phyloP scores from a whole-genome alignment of 1,284 basidiomycete genomes.

The Cutaneotrichosporon dermatis region DNA sequence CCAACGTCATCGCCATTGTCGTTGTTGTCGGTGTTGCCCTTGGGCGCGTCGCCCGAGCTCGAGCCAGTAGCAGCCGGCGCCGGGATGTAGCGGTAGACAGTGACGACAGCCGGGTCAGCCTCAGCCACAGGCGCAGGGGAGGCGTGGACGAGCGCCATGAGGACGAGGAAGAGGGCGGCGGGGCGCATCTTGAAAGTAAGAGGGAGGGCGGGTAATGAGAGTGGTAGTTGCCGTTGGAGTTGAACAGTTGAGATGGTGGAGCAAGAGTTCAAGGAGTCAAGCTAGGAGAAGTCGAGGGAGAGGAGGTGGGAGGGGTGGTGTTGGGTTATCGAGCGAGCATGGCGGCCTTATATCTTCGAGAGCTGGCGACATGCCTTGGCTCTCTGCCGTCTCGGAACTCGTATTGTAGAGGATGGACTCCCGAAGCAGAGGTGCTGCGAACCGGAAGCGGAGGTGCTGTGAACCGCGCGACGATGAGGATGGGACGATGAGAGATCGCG shows the following conservation, averaged over 20 bases:
- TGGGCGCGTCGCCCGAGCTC: not conserved
- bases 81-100: not conserved
- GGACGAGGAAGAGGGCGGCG: not conserved
- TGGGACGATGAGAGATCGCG: no score
- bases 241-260: not conserved
- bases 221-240: not conserved
- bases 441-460: no score
- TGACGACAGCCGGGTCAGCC: not conserved
- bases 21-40: not conserved
- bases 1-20: no score
- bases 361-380: no score
- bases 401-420: no score
- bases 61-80: not conserved
- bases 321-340: no score
- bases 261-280: not conserved
- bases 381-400: no score
- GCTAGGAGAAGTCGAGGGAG: no score
- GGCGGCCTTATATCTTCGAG: no score
- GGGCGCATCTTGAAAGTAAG: not conserved
- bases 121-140: not conserved
- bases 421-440: no score
- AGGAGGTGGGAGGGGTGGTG: no score
- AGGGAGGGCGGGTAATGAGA: not conserved
- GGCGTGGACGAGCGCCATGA: not conserved
- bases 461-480: no score